Base-by-base conservation (phyloP, 2,329 filamentous ascomycete species). In the Diplodia intermedia region DNA sequence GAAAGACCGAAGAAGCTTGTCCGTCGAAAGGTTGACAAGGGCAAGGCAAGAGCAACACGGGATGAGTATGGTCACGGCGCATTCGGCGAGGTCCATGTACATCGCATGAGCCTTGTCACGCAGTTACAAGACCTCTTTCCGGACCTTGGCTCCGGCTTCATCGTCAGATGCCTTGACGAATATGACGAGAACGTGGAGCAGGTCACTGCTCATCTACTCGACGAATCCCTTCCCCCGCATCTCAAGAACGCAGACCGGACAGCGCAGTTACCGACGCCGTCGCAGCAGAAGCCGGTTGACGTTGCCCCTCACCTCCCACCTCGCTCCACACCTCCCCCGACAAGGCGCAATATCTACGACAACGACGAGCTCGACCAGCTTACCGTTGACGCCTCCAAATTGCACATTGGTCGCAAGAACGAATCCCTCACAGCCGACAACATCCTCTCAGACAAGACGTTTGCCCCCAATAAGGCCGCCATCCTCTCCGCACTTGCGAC, bases 41-140 rank as follows among this genome's bases (percentile, higher is more conserved):
- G 90, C 38, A 93, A 93, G 75, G 82, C 80, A 6, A 79, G 77
- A 70, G 78, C 75, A 11, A 67, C 67, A 26, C 79, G 72, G 12
- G 73, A 79, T 26, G 74, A 74, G 5, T 76, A 75, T 68, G 78
- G 76, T 1, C 76, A 81, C 66, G 74, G 75, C 2, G 72, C 74
- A 11, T 74, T 80, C 61, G 80, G 79, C 9, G 82, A 85, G 53
- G 82, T 94, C 40, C 92, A 95, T 74, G 82, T 94, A 26, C 93
- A 97, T 78, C 89, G 85, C 52, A 90, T 96, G 87, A 94, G 91
- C 73, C 87, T 94, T 60, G 88, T 98, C 63, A 91, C 91, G 0
- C 92, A 96, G 77, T 86, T 99, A n/a, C 93, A 97, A 75, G 94
- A 99, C 75, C 83, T 98, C 0, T 97, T 98, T 75, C 93, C 94